A percentile compares a stretch with the other conserved stretches of the same genome.
Evolutionary conservation across 164 flowering plant genomes (phyloP).

Genomic region (Cinnamomum micranthum): DNA sequence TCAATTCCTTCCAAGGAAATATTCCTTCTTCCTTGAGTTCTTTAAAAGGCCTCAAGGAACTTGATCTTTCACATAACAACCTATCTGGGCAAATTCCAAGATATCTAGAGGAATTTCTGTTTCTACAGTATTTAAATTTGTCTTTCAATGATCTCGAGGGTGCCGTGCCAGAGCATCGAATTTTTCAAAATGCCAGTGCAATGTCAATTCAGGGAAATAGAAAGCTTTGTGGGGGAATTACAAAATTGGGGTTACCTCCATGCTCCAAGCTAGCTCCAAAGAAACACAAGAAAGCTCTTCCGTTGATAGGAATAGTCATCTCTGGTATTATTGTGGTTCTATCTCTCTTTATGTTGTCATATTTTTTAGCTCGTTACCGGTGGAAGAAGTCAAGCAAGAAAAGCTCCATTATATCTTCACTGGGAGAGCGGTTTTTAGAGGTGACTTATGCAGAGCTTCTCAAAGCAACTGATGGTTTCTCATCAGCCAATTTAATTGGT

Average conservation of each 20-base stretch:
- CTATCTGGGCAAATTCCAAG: slow-evolving; percentile 12
- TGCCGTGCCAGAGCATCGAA: slow-evolving; percentile 10
- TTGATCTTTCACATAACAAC: slow-evolving; percentile 14
- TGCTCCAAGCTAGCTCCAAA: slow-evolving; percentile 11
- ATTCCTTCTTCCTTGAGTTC: not conserved
- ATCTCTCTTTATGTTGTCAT: too few species aligned
- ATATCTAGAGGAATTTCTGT: not conserved
- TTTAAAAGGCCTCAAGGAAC: not conserved
- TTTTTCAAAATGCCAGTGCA: slow-evolving; percentile 19
- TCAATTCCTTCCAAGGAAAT: slow-evolving; percentile 7
- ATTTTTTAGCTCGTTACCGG: not conserved
- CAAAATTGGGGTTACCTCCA: not conserved
- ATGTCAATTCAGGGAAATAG: slow-evolving; percentile 10
- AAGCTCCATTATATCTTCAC: too few species aligned
- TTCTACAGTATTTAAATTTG: not conserved
- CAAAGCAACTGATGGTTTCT: slow-evolving; percentile 26
- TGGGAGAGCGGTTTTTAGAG: not conserved
- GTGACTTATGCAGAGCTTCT: slow-evolving; percentile 20
- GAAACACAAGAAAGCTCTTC: too few species aligned
- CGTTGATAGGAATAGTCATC: not conserved
- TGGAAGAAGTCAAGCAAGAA: not conserved
- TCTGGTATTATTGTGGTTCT: not conserved
- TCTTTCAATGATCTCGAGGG: slow-evolving; percentile 20
- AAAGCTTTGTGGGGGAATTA: slow-evolving; percentile 11
- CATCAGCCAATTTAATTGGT: slow-evolving; percentile 2